These are phyloP conservation scores for Vicia faba DNA, from an alignment of 306 rosid genomes.

Conservation along the genomic window DNA sequence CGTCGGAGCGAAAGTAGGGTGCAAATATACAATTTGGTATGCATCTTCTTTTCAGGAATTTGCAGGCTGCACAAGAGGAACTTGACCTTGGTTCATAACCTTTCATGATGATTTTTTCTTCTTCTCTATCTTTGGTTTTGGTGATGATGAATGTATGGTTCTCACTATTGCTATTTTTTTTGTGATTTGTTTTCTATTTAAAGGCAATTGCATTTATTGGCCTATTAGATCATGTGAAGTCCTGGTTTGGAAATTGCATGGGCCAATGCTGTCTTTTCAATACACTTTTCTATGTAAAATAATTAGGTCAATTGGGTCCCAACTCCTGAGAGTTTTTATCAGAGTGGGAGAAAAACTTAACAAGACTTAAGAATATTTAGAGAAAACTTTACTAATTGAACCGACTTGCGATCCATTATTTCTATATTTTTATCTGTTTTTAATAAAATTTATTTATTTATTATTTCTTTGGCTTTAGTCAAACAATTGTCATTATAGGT, in stretches of 20 bases:
- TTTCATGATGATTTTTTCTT: too few species aligned
- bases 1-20: constrained; percentile 78
- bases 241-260: constrained; percentile 44
- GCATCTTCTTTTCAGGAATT: constrained; percentile 79
- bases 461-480: constrained; percentile 1
- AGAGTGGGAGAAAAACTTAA: background rate
- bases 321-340: background rate
- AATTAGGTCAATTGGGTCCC: background rate
- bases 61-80: constrained; percentile 97
- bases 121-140: background rate
- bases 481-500: constrained; percentile 1
- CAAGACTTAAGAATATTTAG: background rate
- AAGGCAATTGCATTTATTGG: constrained; percentile 13
- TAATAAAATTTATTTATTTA: background rate
- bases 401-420: too few species aligned
- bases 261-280: constrained; percentile 41
- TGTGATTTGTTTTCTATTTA: constrained; percentile 25
- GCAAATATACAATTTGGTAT: constrained; percentile 82
- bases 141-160: constrained; percentile 41
- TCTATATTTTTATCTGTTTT: background rate
- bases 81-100: constrained; percentile 78
- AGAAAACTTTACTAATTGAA: background rate
- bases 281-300: background rate
- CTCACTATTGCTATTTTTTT: constrained; percentile 17
- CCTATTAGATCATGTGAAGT: constrained; percentile 36